Evolutionary conservation across 192 early-diverging fungal genomes (phyloP), one percentile per base, ranked within the genome.

Genomic region (Podila clonocystis): DNA sequence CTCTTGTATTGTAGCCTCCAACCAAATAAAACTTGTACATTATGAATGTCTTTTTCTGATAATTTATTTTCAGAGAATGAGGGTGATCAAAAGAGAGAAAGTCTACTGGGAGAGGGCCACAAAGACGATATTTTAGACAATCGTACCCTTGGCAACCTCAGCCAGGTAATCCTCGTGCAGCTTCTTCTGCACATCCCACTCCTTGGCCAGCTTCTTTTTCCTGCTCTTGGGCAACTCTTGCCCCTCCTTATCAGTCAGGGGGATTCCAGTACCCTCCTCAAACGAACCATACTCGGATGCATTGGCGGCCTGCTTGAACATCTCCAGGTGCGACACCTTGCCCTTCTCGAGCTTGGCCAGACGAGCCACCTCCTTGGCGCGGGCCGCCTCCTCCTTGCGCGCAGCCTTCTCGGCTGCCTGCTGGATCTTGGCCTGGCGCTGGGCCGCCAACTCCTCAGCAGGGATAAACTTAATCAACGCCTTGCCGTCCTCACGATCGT

Each of bases 401-500:
- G 85, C 87, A 36, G 60, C 87, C 82, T 88, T 89, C 38, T 87
- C 91, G 12, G 89, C 91, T 69, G 90, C 84, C 24, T 91, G 82
- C 34, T 88, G 85, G 5, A 89, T 65, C 84, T 95, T 94, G 36
- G 82, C 85, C 60, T 94, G 93, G 34, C 91, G 90, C 34, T 85
- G 87, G 78, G 89, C 86, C 12, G 86, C 87, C 31, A 91, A 62
- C 83, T 91, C 91, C 58, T 91, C 88, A 13, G 91, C 90, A 68
- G 94, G 92, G 15, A 94, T 92, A 67, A 98, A 85, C 83, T 97
- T 99, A 82, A 97, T 92, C 70, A 98, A 86, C 1, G 98, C 97
- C 65, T 89, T 92, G 31, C 97, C 96, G 80, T 95, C 96, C 65
- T 97, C 98, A 67, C 95, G 94, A 84, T 99, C 98, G 74, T 97